phyloP scores from a whole-genome alignment of 805 yeast species.

The Metschnikowia borealis region DNA sequence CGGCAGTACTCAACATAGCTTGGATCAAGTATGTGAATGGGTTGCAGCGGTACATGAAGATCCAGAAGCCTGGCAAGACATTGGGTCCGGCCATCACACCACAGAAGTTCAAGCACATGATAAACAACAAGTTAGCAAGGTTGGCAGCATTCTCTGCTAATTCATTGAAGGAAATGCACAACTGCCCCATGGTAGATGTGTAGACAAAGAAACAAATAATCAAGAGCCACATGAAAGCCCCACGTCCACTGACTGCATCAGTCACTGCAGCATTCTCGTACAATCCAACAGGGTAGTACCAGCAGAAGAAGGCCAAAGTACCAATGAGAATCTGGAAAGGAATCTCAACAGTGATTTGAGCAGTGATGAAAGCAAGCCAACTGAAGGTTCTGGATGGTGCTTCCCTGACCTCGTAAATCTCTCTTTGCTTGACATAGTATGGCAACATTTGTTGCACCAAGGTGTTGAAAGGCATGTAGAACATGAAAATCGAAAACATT shows the following conservation, averaged over 20 bases:
- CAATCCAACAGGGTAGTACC: slow-evolving; percentile 51
- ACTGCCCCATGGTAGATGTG: slow-evolving; percentile 23
- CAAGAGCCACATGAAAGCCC: slow-evolving; percentile 35
- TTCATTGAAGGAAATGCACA: slow-evolving; percentile 22
- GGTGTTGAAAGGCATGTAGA: slow-evolving; percentile 36
- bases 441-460: slow-evolving; percentile 40
- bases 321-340: slow-evolving; percentile 46
- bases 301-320: slow-evolving; percentile 59
- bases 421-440: slow-evolving; percentile 42
- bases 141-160: slow-evolving; percentile 25
- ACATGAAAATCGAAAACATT: slow-evolving; percentile 48
- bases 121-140: slow-evolving; percentile 22
- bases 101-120: slow-evolving; percentile 55
- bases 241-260: slow-evolving; percentile 25
- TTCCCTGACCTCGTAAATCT: slow-evolving; percentile 46
- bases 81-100: slow-evolving; percentile 63
- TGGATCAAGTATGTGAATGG: slow-evolving; percentile 62
- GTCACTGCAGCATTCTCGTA: slow-evolving; percentile 16
- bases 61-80: slow-evolving; percentile 78
- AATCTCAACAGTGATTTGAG: slow-evolving; percentile 43
- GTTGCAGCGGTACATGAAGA: slow-evolving; percentile 71
- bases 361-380: slow-evolving; percentile 40
- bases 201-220: slow-evolving; percentile 18
- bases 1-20: slow-evolving; percentile 36
- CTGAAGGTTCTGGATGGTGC: slow-evolving; percentile 41